phyloP scores from a whole-genome alignment of 2,329 filamentous ascomycete species.

The Atkinsonella hypoxylon region DNA sequence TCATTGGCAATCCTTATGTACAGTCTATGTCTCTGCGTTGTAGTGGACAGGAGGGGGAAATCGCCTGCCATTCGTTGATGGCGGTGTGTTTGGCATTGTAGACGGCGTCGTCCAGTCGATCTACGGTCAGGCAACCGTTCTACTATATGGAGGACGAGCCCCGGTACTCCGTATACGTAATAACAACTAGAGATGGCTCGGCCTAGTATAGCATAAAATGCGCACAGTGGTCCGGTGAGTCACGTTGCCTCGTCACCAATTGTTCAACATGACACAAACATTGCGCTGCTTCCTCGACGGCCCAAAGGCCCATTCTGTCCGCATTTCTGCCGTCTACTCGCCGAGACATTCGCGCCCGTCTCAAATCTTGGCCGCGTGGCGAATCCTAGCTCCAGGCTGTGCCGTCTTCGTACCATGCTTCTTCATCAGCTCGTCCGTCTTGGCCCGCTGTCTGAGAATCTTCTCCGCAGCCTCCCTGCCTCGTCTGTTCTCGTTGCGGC shows the following conservation, averaged over 20 bases:
- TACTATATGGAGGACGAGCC: neutral
- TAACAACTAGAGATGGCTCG: neutral
- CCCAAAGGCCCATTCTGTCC: neutral
- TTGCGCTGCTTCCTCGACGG: neutral
- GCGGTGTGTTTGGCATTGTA: constrained; percentile 4
- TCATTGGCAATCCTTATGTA: neutral
- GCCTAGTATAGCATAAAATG: too few relatives aligned
- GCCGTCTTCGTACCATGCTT: constrained; percentile 36
- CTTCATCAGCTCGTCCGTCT: constrained; percentile 53
- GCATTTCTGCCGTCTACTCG: neutral
- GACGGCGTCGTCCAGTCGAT: neutral
- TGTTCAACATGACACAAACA: neutral
- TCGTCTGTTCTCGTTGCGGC: constrained; percentile 66
- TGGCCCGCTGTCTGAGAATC: constrained; percentile 52
- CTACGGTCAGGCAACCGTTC: neutral
- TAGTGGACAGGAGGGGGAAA: neutral
- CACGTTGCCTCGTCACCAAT: neutral
- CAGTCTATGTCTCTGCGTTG: neutral
- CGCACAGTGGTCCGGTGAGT: neutral
- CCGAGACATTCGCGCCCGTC: neutral
- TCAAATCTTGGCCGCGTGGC: constrained; percentile 34
- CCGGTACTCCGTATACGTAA: neutral
- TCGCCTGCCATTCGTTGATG: neutral
- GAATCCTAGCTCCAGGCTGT: constrained; percentile 42
- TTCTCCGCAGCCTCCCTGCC: constrained; percentile 47